Evolutionary conservation across 257 asterid species (phyloP), one percentile per base, ranked within the genome.

Genomic region (Solanum pinnatisectum): DNA sequence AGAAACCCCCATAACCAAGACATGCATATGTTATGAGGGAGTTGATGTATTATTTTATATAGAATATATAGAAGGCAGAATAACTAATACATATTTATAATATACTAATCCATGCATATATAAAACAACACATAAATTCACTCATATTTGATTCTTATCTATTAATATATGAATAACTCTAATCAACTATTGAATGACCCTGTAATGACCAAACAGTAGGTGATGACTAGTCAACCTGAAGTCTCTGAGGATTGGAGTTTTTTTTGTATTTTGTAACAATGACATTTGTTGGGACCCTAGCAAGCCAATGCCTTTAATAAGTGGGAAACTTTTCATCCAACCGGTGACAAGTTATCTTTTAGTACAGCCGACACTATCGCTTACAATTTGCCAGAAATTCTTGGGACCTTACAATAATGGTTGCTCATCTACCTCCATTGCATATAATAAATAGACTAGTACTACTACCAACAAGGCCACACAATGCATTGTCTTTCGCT

Each of bases 401-500:
- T 78, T n/a, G 14, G 84, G 84, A 9, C 84, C 67, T 44, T 42
- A 30, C 39, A 79, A 79, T 79, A 79, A 79, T 44, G 6, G 84
- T 25, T 78, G 36, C n/a, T 40, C 84, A 13, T 78, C 67, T 15
- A 25, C 39, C 85, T 79, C 59, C 12, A 9, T 1, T 2, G 2
- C 25, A 42, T 44, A 27, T 25, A 42, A 79, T 79, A 44, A 44
- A 44, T 42, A 79, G 27, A 27, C 1, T 16, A 46, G 9, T 20
- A 35, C 27, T 4, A 16, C 44, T 4, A 63, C 6, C 32, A 67
- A 25, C 39, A 70, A 30, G 40, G 37, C 3, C n/a, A 32, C 13
- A 1, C 25, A 4, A 32, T 5, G 8, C 4, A 0, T 0, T 3
- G 8, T 20, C 6, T 27, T 68, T 10, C 10, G 0, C 0, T 4